Base-by-base conservation (phyloP, 1,139 yeast species). In the Protomyces pachydermus region DNA sequence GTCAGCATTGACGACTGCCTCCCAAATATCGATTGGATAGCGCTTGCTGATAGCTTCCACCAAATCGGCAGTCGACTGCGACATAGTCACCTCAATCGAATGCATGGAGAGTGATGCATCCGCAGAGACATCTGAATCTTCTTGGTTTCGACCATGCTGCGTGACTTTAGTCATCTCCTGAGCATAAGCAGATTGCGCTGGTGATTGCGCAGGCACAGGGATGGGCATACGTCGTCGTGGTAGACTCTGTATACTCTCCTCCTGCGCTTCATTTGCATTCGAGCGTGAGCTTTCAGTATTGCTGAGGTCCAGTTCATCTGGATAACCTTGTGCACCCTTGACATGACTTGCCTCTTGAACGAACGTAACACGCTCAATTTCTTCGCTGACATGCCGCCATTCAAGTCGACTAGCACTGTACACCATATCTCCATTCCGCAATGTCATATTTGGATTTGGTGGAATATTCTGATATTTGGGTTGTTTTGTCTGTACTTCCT, bases 1-100 rank as follows among this genome's bases (percentile, higher is more conserved):
- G 42, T 77, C 73, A 32, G 78, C 65, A 3, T 62, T 61, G 1
- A 70, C 70, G 28, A 78, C 67, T 18, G 70, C 68, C 58, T 76
- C 78, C 80, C 81, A 78, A 35, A 48, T 55, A 28, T 55, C 62
- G 28, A 20, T 52, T 25, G 56, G 52, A 32, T 58, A 58, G 20
- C 56, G 28, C 45, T 58, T 58, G 53, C 54, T 58, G 52, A 58
- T 35, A 2, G 62, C 62, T 12, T 35, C 34, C 16, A 58, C 42
- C 18, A 58, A 34, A 14, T 52, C 25, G n/a, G 52, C 48, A 9
- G 56, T 39, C 5, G 62, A 58, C 28, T 52, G 56, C 10, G 62
- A 58, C 62, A 58, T 58, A 3, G 62, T 58, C 56, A 52, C 54
- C 32, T 58, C 42, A 18, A 50, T 37, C 8, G 20, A n/a, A 12